A percentile compares a stretch with the other conserved stretches of the same genome.
Evolutionary conservation across 2,329 filamentous ascomycete genomes (phyloP).

Genomic region (Epichloe festucae): DNA sequence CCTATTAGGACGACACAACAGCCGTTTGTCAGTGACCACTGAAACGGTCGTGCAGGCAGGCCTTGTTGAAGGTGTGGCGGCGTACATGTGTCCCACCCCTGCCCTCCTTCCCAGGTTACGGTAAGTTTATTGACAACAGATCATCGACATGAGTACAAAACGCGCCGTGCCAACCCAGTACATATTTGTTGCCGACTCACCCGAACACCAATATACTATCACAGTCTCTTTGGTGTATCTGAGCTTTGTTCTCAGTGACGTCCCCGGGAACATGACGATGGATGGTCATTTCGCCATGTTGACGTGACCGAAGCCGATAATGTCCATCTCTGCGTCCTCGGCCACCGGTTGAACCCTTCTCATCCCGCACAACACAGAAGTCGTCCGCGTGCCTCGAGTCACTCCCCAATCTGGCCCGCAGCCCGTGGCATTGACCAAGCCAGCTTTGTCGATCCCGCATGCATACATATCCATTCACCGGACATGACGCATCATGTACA

Average conservation of each 20-base stretch:
- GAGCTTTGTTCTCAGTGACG: too few species aligned
- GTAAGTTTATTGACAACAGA: neutral
- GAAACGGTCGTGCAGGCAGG: neutral
- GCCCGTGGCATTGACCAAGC: neutral
- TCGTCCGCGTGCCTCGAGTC: neutral
- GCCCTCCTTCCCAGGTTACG: neutral
- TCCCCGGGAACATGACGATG: too few species aligned
- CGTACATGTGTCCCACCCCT: neutral
- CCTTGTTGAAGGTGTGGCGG: neutral
- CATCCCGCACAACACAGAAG: neutral
- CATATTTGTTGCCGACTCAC: neutral
- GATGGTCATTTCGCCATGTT: neutral
- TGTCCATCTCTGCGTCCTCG: too few species aligned
- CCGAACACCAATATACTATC: neutral
- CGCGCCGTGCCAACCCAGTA: neutral
- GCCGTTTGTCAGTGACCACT: neutral
- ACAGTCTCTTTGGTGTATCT: too few species aligned
- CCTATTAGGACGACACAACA: neutral
- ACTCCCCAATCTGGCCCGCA: neutral
- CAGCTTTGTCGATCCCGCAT: neutral
- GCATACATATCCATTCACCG: neutral
- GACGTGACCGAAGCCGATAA: neutral
- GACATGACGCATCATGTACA: neutral
- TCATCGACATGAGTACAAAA: neutral
- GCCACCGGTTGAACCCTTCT: neutral